Evolutionary conservation across 2,329 filamentous ascomycete genomes (phyloP), one percentile per base, ranked within the genome.

Genomic region (Ambrosiella cleistominuta): DNA sequence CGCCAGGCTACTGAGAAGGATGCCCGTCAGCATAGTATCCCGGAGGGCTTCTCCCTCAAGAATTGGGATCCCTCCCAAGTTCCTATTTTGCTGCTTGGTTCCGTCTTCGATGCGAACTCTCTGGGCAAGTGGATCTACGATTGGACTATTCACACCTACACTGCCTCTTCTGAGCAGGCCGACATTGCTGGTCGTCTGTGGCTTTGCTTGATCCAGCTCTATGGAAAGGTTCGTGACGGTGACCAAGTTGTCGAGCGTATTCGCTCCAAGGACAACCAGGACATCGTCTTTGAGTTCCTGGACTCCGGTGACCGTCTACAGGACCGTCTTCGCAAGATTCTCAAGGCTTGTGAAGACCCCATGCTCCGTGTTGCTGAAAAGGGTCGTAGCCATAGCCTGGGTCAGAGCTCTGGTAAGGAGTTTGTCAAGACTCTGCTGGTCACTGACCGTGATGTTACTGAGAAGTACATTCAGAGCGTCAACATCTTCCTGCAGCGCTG

Each of bases 81-180:
- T 64, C 93, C 93, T 56, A 96, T 98, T 68, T 83, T 96, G 68
- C 80, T 98, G 35, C 78, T 97, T 19, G 93, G 93, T 55, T 95
- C 88, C 67, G 93, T 97, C 59, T 97, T 97, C 67, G 93, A 97
- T 68, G 88, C 91, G 67, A 96, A 97, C 77, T 95, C 88, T 35
- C 78, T 98, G 37, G 93, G 93, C 66, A 96, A 96, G 73, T 98
- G 93, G 93, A 94, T 98, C 67, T 98, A 95, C 71, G 93, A 97
- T 76, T 98, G 93, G 93, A 96, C 93, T 15, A 88, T 96, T 63
- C 95, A 88, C 74, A 83, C 85, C 68, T 83, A 94, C 64, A 88
- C 88, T 42, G 80, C 88, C 12, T 80, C 80, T 45, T 88, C 86
- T 9, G 87, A 89, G 55, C 87, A 96, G 66, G 81, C 89, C 57